A percentile compares a stretch with the other conserved stretches of the same genome.
Evolutionary conservation across 2,329 filamentous ascomycete genomes (phyloP).

Genomic region (Karstenula rhodostoma): DNA sequence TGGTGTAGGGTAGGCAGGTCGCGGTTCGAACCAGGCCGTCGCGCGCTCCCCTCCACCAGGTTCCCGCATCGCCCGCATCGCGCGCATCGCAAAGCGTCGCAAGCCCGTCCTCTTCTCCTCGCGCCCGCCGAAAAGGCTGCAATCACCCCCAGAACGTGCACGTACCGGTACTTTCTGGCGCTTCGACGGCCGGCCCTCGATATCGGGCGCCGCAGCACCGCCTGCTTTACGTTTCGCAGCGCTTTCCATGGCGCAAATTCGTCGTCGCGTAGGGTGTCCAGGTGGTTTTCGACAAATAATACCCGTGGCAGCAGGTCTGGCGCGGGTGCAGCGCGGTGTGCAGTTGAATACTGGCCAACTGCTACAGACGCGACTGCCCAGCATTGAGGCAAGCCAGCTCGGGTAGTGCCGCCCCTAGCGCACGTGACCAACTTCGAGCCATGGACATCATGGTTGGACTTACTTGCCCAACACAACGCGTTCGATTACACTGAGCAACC

Average conservation of each 20-base stretch:
- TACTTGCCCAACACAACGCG: background rate
- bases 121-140: slow-evolving; percentile 34
- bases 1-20: slow-evolving; percentile 30
- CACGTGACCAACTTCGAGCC: slow-evolving; percentile 4
- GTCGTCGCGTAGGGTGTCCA: slow-evolving; percentile 42
- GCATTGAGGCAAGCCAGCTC: background rate
- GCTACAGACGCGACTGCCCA: slow-evolving; percentile 16
- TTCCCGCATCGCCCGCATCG: slow-evolving; percentile 44
- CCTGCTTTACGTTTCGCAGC: slow-evolving; percentile 65
- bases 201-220: slow-evolving; percentile 57
- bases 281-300: slow-evolving; percentile 23
- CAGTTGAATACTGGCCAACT: slow-evolving; percentile 31
- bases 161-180: slow-evolving; percentile 67
- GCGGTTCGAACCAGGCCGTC: slow-evolving; percentile 46
- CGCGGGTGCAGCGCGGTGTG: slow-evolving; percentile 46
- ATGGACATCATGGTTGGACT: too few relatives aligned
- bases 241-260: slow-evolving; percentile 50
- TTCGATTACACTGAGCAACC: background rate
- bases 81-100: slow-evolving; percentile 25
- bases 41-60: slow-evolving; percentile 36
- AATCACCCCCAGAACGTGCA: slow-evolving; percentile 41
- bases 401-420: slow-evolving; percentile 1
- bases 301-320: slow-evolving; percentile 28
- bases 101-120: slow-evolving; percentile 21
- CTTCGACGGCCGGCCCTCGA: slow-evolving; percentile 64